phyloP scores from a whole-genome alignment of 345 rosid genomes.

The Camelina hispida region DNA sequence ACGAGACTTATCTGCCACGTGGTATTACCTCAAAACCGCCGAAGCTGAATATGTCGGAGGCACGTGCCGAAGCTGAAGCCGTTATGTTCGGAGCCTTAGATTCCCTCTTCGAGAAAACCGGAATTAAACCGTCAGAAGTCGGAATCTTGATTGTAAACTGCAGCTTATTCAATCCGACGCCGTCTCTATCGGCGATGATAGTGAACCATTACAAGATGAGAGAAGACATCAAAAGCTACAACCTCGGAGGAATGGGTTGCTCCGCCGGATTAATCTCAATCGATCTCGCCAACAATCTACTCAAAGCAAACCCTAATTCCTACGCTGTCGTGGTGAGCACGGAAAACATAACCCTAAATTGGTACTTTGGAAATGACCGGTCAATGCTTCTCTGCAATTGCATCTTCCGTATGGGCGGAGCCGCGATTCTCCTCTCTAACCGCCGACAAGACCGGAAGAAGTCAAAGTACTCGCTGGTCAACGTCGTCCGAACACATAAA shows the following conservation, averaged over 20 bases:
- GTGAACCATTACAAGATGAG: constrained; percentile 79
- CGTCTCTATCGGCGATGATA: constrained; percentile 78
- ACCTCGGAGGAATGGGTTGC: constrained; percentile 95
- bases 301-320: constrained; percentile 70
- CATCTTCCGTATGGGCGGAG: constrained; percentile 93
- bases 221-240: constrained; percentile 71
- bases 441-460: constrained; percentile 54
- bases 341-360: constrained; percentile 84
- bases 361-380: constrained; percentile 81
- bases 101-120: constrained; percentile 63
- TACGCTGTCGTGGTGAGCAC: constrained; percentile 89
- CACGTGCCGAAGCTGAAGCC: constrained; percentile 75
- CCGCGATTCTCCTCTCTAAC: constrained; percentile 85
- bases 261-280: constrained; percentile 87
- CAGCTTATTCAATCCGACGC: constrained; percentile 82
- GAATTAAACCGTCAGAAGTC: constrained; percentile 58
- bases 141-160: constrained; percentile 80
- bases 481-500: constrained; percentile 82
- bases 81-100: constrained; percentile 78
- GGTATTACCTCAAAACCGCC: constrained; percentile 70
- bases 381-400: constrained; percentile 91
- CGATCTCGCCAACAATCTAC: constrained; percentile 74
- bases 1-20: constrained; percentile 71
- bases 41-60: constrained; percentile 69
- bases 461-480: constrained; percentile 81